A percentile compares a stretch with the other conserved stretches of the same genome.
These are phyloP conservation scores for Magnolia changhungtana DNA, from an alignment of 164 flowering plant species.

Conservation along the genomic window DNA sequence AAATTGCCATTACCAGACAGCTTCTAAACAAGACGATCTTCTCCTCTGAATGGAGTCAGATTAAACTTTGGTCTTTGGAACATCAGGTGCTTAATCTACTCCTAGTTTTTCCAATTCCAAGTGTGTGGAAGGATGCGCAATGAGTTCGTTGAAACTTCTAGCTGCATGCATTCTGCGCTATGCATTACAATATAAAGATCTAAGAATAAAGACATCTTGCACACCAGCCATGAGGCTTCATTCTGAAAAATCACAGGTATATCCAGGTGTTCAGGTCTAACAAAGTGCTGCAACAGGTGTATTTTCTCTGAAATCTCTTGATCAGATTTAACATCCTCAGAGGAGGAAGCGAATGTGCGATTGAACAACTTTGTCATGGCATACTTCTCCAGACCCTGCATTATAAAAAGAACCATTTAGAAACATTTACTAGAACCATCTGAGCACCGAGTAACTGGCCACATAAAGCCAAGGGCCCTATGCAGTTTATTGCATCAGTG, in stretches of 20 bases:
- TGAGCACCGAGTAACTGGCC: background rate
- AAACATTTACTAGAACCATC: background rate
- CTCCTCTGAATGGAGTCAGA: background rate
- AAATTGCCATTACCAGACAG: background rate
- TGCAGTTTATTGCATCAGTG: no score
- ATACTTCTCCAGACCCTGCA: slow-evolving; percentile 58
- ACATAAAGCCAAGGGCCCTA: no score
- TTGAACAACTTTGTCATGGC: slow-evolving; percentile 50
- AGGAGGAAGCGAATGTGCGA: slow-evolving; percentile 40
- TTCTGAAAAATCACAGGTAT: slow-evolving; percentile 38
- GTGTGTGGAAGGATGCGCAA: no score
- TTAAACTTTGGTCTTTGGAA: background rate
- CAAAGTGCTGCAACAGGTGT: slow-evolving; percentile 34
- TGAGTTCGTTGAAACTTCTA: no score
- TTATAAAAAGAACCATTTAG: background rate
- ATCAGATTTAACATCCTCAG: slow-evolving; percentile 39
- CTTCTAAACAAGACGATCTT: background rate
- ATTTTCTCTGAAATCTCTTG: slow-evolving; percentile 38
- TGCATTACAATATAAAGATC: background rate
- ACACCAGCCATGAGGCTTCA: slow-evolving; percentile 58
- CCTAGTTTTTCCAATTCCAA: background rate
- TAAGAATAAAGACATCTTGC: slow-evolving; percentile 5
- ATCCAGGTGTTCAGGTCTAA: slow-evolving; percentile 56
- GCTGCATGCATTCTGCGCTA: background rate
- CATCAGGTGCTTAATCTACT: no score